Evolutionary conservation across 495 filamentous ascomycete genomes (phyloP).

Genomic region (Neurospora sp.): DNA sequence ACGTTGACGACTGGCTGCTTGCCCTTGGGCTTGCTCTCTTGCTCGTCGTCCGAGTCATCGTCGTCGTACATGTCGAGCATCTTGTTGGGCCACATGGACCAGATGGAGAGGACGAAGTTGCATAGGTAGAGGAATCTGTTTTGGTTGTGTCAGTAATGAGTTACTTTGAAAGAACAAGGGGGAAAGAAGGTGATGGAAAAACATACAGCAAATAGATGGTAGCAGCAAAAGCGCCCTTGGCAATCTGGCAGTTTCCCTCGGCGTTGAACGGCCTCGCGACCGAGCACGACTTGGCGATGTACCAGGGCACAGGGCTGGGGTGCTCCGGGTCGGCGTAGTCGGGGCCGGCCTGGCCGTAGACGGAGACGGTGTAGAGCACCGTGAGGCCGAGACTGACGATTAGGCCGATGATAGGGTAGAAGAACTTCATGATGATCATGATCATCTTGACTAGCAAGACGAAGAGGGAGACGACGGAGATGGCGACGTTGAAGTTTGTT

Average conservation of each 20-base stretch:
- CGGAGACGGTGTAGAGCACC: constrained; percentile 55
- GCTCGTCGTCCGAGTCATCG: constrained; percentile 28
- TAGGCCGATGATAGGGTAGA: constrained; percentile 57
- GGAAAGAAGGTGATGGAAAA: not conserved
- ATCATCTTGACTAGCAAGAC: constrained; percentile 55
- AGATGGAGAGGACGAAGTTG: constrained; percentile 46
- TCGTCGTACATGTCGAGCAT: constrained; percentile 27
- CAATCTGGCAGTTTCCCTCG: constrained; percentile 62
- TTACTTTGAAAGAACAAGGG: not conserved
- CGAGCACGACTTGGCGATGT: constrained; percentile 66
- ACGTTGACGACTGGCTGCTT: constrained; percentile 6
- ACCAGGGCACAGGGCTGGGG: constrained; percentile 67
- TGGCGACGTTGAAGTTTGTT: constrained; percentile 72
- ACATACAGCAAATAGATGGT: constrained; percentile 65
- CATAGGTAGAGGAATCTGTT: constrained; percentile 43
- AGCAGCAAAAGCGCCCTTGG: constrained; percentile 64
- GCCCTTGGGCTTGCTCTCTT: not conserved
- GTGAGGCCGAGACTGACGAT: constrained; percentile 48
- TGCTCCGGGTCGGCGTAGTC: constrained; percentile 68
- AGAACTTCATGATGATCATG: constrained; percentile 60
- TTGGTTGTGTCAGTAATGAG: constrained; percentile 1
- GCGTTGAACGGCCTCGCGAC: constrained; percentile 47
- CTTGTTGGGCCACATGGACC: constrained; percentile 51
- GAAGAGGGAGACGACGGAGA: constrained; percentile 67
- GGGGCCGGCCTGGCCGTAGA: constrained; percentile 65